Evolutionary conservation across 2,329 filamentous ascomycete genomes (phyloP), one percentile per base, ranked within the genome.

Genomic region (Penicillium crustosum): DNA sequence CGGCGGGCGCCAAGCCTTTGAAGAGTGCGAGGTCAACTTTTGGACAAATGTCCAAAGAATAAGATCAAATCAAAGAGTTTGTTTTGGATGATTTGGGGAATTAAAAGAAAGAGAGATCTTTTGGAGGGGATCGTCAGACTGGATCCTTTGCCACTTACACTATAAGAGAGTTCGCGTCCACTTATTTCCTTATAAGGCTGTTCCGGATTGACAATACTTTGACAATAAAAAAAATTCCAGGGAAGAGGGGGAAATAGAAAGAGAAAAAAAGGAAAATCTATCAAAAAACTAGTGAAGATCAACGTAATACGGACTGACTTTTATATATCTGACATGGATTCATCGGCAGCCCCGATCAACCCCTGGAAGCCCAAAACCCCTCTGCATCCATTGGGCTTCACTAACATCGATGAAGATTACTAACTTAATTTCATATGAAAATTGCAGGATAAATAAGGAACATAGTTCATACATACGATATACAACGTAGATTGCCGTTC

Each of bases 1-100:
- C 61, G 62, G 64, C 48, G 60, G 38, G 35, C 53, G 64, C 64
- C 63, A 65, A 65, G 64, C 41, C 58, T 38, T 31, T 31, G 21
- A 42, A 53, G 48, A 52, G 48, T 27, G 51, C 33, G 21, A 44
- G 25, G 9, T 29, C 7, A 53, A 35, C 27, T n/a, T 15, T 27
- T 27, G 27, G 38, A 35, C 43, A 55, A 44, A 55, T 43, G 3
- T 33, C n/a, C 21, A 27, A 35, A 50, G 23, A 44, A 29, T 15
- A 35, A 27, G 21, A 51, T 39, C 19, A 41, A 33, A 6, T 50
- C 4, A 9, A 17, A 39, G 2, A 23, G 25, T 19, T n/a, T 7
- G n/a, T n/a, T 19, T n/a, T 7, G n/a, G 25, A 12, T 7, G 10
- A 17, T 35, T 42, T 6, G 31, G 13, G 15, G 19, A 17, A 35